These are phyloP conservation scores for Cladophialophora chaetospira DNA, from an alignment of 2,329 filamentous ascomycete genomes.

Conservation along the genomic window DNA sequence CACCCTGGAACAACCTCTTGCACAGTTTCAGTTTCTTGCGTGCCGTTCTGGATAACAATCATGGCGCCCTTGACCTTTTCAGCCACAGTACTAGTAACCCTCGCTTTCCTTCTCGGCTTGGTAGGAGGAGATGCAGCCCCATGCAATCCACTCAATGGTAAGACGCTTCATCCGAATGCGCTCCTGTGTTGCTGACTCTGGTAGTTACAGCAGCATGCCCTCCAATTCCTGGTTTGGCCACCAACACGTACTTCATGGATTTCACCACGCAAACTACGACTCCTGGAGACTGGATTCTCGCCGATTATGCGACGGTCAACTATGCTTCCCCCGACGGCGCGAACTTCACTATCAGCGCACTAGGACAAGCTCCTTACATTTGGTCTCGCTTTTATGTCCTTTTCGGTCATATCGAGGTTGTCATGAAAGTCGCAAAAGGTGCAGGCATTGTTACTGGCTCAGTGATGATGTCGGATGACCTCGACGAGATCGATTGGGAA, in stretches of 20 bases:
- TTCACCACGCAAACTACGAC: conserved; percentile 72
- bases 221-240: conserved; percentile 71
- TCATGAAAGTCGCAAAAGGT: conserved; percentile 57
- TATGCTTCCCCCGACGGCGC: conserved; percentile 64
- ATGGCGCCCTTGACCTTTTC: conserved; percentile 14
- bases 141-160: conserved; percentile 26
- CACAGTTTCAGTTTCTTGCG: not conserved
- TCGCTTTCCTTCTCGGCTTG: conserved; percentile 1
- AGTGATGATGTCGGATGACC: conserved; percentile 90
- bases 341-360: conserved; percentile 52
- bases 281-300: conserved; percentile 67
- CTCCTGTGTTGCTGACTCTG: conserved; percentile 2
- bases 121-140: conserved; percentile 11
- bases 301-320: conserved; percentile 64
- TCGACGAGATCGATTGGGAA: conserved; percentile 98
- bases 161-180: not conserved
- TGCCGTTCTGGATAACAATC: not conserved
- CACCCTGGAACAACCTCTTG: not conserved
- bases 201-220: conserved; percentile 55
- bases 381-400: conserved; percentile 54
- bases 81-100: conserved; percentile 1
- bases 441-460: conserved; percentile 91
- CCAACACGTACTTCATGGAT: conserved; percentile 77
- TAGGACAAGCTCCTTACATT: conserved; percentile 52
- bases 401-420: conserved; percentile 54